Percentiles rank a stretch among this genome's conserved stretches.
These are phyloP conservation scores for Penicillium ucsense DNA, from an alignment of 495 filamentous ascomycete species.

Conservation along the genomic window DNA sequence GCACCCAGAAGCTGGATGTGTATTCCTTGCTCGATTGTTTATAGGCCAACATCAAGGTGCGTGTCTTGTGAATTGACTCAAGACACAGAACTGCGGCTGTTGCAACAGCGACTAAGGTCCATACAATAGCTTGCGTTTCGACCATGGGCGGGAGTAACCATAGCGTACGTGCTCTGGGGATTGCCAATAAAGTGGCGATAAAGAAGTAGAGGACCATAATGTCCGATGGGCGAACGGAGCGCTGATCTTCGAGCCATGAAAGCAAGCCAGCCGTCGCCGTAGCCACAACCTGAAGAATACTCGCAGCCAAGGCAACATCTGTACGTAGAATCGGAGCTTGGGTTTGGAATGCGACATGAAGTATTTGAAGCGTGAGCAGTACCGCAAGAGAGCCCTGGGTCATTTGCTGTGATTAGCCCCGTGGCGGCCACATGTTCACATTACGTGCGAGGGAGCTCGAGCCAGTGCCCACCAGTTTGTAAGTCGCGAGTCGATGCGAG, in stretches of 20 bases:
- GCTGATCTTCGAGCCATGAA: constrained; percentile 27
- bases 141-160: constrained; percentile 11
- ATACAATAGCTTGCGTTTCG: constrained; percentile 1
- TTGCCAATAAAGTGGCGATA: constrained; percentile 7
- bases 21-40: constrained; percentile 13
- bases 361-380: constrained; percentile 15
- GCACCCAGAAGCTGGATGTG: constrained; percentile 18
- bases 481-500: constrained; percentile 16
- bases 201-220: constrained; percentile 26
- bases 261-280: constrained; percentile 5
- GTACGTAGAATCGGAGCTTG: constrained; percentile 9
- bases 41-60: constrained; percentile 11
- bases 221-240: constrained; percentile 22
- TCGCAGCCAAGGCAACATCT: constrained; percentile 6
- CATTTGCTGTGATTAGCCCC: neutral
- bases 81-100: constrained; percentile 5
- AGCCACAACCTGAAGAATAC: constrained; percentile 7
- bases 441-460: neutral
- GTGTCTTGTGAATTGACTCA: constrained; percentile 19
- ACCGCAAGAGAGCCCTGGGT: constrained; percentile 1
- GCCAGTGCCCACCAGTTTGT: constrained; percentile 14
- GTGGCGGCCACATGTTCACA: neutral
- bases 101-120: constrained; percentile 9
- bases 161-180: constrained; percentile 22
- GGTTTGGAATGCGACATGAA: constrained; percentile 12